A percentile compares a stretch with the other conserved stretches of the same genome.
Evolutionary conservation across 148 eudicot species (phyloP).

Genomic region (Oxyria digyna): DNA sequence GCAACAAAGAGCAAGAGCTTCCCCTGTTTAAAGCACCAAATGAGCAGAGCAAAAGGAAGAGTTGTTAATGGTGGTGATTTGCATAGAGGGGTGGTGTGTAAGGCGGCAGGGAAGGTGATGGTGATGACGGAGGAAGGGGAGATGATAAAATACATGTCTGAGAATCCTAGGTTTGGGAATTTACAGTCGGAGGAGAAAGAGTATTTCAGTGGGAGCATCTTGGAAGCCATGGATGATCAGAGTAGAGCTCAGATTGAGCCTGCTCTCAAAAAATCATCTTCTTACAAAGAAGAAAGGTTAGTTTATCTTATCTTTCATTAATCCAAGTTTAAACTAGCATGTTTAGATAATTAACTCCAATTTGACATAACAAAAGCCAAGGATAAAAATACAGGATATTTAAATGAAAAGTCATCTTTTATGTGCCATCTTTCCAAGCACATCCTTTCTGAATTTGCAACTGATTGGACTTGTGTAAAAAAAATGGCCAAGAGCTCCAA

Average conservation of each 20-base stretch:
- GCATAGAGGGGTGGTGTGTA: no score
- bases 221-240: conserved; percentile 38
- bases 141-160: conserved; percentile 76
- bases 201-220: conserved; percentile 87
- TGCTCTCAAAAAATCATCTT: conserved; percentile 50
- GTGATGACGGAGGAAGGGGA: conserved; percentile 25
- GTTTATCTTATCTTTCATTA: background rate
- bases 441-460: background rate
- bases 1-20: no score
- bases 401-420: background rate
- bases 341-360: background rate
- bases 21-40: no score
- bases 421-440: background rate
- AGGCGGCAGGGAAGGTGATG: no score
- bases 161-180: conserved; percentile 82
- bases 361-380: background rate
- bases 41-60: no score
- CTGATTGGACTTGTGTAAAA: background rate
- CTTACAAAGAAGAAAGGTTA: conserved; percentile 76
- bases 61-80: no score
- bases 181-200: conserved; percentile 71
- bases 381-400: background rate
- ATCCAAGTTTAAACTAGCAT: background rate
- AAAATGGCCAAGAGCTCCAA: background rate
- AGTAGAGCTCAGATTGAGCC: conserved; percentile 15